A percentile compares a stretch with the other conserved stretches of the same genome.
Conservation (phyloP, 2,329 filamentous ascomycete species). For the Beauveria scarabaeidicola region DNA sequence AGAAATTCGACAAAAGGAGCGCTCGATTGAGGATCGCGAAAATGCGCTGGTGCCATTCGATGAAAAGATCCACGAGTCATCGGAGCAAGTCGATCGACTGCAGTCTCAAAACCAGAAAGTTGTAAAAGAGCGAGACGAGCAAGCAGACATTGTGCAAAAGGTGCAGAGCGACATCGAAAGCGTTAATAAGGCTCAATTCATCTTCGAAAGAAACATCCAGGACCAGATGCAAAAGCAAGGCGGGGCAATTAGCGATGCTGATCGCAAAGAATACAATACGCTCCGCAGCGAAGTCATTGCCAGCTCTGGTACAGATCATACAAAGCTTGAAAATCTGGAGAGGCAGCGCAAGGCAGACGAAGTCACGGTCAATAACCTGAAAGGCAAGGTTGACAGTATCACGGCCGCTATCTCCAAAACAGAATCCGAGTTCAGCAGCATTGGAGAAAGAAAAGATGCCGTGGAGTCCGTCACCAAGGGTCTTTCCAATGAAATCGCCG, state of each 20-base stretch:
- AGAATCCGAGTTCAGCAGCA: conserved; percentile 58
- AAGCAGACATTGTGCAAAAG: conserved; percentile 60
- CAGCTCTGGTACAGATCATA: conserved; percentile 70
- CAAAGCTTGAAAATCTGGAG: conserved; percentile 75
- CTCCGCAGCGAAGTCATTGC: conserved; percentile 79
- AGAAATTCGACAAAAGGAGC: conserved; percentile 76
- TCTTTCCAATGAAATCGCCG: conserved; percentile 67
- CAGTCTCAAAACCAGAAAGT: conserved; percentile 62
- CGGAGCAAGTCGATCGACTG: conserved; percentile 59
- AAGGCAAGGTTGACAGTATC: conserved; percentile 74
- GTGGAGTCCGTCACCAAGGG: conserved; percentile 57
- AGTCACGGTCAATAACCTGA: conserved; percentile 81
- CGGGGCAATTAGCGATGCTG: conserved; percentile 72
- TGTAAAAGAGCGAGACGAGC: conserved; percentile 65
- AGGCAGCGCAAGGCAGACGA: conserved; percentile 87
- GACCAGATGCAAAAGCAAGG: conserved; percentile 81
- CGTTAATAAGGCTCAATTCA: conserved; percentile 82
- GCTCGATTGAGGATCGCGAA: conserved; percentile 76
- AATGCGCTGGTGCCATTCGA: conserved; percentile 82
- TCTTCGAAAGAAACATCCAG: conserved; percentile 82
- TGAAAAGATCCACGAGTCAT: conserved; percentile 80
- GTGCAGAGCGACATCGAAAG: conserved; percentile 70
- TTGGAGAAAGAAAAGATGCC: conserved; percentile 59
- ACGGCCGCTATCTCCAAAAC: conserved; percentile 67
- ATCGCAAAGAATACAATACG: conserved; percentile 82